A percentile compares a stretch with the other conserved stretches of the same genome.
These are phyloP conservation scores for Lenzites betulinus DNA, from an alignment of 768 basidiomycete species.

Conservation along the genomic window DNA sequence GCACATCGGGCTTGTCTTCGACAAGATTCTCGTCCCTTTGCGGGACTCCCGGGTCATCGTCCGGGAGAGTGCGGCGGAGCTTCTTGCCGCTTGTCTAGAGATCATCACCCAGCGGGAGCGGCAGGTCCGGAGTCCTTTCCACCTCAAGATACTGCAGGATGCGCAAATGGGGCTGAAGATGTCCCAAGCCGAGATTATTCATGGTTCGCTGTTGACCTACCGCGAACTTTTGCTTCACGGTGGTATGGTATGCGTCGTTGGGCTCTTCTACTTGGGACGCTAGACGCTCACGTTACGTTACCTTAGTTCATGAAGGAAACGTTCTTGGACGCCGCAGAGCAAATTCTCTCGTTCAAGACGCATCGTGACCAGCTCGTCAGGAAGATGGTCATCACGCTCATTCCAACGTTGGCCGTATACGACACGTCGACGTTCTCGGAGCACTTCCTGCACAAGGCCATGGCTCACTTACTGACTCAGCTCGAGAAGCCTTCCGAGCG, in stretches of 20 bases:
- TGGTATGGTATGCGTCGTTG: slow-evolving; percentile 75
- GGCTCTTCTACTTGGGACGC: not conserved
- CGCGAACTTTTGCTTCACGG: slow-evolving; percentile 89
- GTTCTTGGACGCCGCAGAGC: slow-evolving; percentile 85
- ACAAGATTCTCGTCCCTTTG: slow-evolving; percentile 89
- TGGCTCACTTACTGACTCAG: slow-evolving; percentile 88
- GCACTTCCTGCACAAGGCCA: slow-evolving; percentile 89
- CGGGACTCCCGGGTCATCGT: slow-evolving; percentile 89
- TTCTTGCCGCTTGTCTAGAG: slow-evolving; percentile 90
- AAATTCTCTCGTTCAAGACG: slow-evolving; percentile 84
- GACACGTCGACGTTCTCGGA: slow-evolving; percentile 91
- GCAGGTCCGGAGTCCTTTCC: slow-evolving; percentile 61
- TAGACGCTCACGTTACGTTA: not conserved
- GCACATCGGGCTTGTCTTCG: slow-evolving; percentile 85
- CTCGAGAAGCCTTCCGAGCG: slow-evolving; percentile 89
- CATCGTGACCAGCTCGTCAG: slow-evolving; percentile 87
- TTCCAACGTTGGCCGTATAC: slow-evolving; percentile 92
- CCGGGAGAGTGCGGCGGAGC: slow-evolving; percentile 89
- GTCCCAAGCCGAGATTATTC: slow-evolving; percentile 83
- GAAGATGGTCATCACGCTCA: slow-evolving; percentile 93
- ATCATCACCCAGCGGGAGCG: slow-evolving; percentile 80
- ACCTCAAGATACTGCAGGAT: slow-evolving; percentile 84
- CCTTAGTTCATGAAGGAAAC: slow-evolving; percentile 83
- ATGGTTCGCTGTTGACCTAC: slow-evolving; percentile 90
- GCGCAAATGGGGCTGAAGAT: slow-evolving; percentile 82